These are phyloP conservation scores for Phytopythium litorale DNA, from an alignment of 352 stramenopile species.

Conservation along the genomic window DNA sequence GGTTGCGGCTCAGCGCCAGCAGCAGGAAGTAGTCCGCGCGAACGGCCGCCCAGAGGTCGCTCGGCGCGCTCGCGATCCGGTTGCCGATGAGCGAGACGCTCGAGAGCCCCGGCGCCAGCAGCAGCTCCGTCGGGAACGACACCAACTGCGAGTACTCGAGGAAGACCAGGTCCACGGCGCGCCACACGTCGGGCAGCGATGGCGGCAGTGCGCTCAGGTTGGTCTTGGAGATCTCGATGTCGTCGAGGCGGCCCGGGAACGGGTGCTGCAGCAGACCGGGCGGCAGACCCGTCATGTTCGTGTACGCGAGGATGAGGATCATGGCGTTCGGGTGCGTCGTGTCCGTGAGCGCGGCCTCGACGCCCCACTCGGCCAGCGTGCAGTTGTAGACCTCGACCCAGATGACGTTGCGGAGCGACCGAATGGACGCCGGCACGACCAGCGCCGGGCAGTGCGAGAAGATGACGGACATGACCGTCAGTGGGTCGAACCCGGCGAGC, in stretches of 20 bases:
- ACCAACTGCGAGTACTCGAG: conserved; percentile 26
- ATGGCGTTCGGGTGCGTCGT: conserved; percentile 20
- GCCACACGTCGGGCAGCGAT: conserved; percentile 23
- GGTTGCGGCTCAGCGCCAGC: conserved; percentile 25
- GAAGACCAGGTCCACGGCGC: conserved; percentile 21
- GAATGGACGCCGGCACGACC: conserved; percentile 25
- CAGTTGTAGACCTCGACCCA: conserved; percentile 56
- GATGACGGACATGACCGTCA: conserved; percentile 21
- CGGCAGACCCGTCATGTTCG: conserved; percentile 42
- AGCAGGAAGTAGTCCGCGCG: conserved; percentile 15
- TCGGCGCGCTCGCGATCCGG: conserved; percentile 15
- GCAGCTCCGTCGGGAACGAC: conserved; percentile 20
- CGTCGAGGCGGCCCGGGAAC: conserved; percentile 30
- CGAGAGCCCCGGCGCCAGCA: conserved; percentile 12
- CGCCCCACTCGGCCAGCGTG: conserved; percentile 35
- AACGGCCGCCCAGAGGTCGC: conserved; percentile 8
- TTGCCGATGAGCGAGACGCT: conserved; percentile 37
- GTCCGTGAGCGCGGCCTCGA: conserved; percentile 26
- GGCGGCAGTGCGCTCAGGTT: conserved; percentile 31
- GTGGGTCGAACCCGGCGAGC: conserved; percentile 19
- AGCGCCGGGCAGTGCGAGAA: conserved; percentile 45
- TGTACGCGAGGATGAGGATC: conserved; percentile 29
- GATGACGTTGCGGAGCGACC: conserved; percentile 32
- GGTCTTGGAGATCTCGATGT: conserved; percentile 39
- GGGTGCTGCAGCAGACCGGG: conserved; percentile 23